Percentiles rank a stretch among this genome's conserved stretches.
These are phyloP conservation scores for Coemansia sp. DNA, from an alignment of 192 early-diverging fungal genomes.

Conservation along the genomic window DNA sequence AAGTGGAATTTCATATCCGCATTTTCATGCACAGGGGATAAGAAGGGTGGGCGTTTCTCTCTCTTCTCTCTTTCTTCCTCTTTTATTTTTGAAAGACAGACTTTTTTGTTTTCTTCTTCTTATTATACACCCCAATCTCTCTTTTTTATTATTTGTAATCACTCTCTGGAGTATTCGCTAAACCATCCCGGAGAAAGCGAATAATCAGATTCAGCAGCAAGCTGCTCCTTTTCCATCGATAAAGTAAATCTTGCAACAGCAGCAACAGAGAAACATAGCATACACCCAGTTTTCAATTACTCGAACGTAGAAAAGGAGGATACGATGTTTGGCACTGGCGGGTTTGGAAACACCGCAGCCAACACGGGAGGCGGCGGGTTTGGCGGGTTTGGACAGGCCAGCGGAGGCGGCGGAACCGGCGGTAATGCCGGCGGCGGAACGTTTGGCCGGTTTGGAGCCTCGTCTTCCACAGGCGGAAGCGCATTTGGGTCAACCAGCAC, in stretches of 20 bases:
- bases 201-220: neutral
- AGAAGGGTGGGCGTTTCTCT: neutral
- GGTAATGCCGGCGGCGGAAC: conserved; percentile 19
- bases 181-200: neutral
- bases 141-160: too few relatives aligned
- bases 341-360: conserved; percentile 17
- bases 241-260: neutral
- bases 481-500: conserved; percentile 45
- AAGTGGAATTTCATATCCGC: too few relatives aligned
- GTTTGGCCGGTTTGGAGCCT: conserved; percentile 45
- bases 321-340: conserved; percentile 44
- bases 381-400: conserved; percentile 25
- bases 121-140: too few relatives aligned
- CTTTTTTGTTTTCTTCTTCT: neutral
- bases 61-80: neutral
- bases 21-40: too few relatives aligned
- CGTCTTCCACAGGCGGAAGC: conserved; percentile 21
- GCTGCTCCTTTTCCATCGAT: neutral
- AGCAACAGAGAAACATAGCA: too few relatives aligned
- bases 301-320: neutral
- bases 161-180: too few relatives aligned
- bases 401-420: conserved; percentile 23
- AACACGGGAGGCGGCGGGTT: conserved; percentile 22
- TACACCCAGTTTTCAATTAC: too few relatives aligned
- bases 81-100: neutral